Conservation (phyloP, 768 basidiomycete genomes). For the Chlorophyllum brunneum region DNA sequence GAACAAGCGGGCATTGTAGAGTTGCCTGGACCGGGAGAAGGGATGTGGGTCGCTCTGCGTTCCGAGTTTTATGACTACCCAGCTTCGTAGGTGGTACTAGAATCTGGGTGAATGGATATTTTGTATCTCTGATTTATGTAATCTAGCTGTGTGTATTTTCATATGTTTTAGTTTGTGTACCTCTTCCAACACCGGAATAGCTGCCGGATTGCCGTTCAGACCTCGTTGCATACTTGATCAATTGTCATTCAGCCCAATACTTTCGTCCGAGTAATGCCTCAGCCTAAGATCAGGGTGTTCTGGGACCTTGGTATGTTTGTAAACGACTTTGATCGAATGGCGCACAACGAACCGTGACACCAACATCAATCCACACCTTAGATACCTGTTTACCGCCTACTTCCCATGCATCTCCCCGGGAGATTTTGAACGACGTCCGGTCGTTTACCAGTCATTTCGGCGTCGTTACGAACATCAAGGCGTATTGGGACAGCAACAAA, state of each 20-base stretch:
- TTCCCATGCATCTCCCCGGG: slow-evolving; percentile 3
- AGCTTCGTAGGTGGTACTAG: background rate
- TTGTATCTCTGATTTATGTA: background rate
- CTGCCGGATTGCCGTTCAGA: too few relatives aligned
- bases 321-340: background rate
- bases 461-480: slow-evolving; percentile 10
- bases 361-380: background rate
- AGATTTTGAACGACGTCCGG: slow-evolving; percentile 6
- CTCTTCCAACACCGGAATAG: background rate
- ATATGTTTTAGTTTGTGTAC: background rate
- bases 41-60: slow-evolving; percentile 32
- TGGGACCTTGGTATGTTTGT: slow-evolving; percentile 15
- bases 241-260: background rate
- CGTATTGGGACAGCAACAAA: slow-evolving; percentile 10
- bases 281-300: slow-evolving; percentile 2
- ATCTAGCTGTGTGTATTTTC: background rate
- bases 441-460: slow-evolving; percentile 5
- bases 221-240: background rate
- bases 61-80: slow-evolving; percentile 21
- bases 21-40: slow-evolving; percentile 29
- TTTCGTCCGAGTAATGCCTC: background rate
- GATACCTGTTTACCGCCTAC: slow-evolving; percentile 10
- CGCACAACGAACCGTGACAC: background rate
- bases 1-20: slow-evolving; percentile 31
- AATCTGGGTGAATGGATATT: background rate